phyloP scores from a whole-genome alignment of 2,329 filamentous ascomycete species.

The Claviceps monticola region DNA sequence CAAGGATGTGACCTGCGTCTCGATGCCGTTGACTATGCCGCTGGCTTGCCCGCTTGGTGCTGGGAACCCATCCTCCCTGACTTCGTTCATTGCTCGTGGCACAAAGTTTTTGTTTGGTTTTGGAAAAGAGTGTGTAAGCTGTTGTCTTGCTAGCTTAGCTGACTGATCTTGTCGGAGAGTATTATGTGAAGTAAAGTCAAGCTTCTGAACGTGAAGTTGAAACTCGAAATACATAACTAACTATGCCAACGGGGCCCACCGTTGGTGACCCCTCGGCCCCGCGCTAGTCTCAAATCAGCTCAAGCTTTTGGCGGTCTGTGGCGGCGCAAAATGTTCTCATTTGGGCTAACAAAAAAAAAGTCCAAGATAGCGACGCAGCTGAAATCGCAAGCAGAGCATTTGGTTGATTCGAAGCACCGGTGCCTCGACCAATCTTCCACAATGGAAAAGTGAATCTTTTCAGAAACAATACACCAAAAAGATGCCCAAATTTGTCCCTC shows the following conservation, averaged over 20 bases:
- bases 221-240: no score
- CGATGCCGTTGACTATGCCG: slow-evolving; percentile 50
- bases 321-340: slow-evolving; percentile 20
- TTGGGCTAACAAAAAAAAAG: slow-evolving; percentile 7
- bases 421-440: background rate
- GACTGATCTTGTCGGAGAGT: background rate
- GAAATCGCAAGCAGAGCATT: background rate
- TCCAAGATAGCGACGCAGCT: background rate
- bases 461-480: background rate
- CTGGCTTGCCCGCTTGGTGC: slow-evolving; percentile 45
- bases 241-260: no score
- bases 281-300: slow-evolving; percentile 21
- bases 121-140: background rate
- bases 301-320: slow-evolving; percentile 20
- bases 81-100: slow-evolving; percentile 17
- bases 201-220: no score
- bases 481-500: slow-evolving; percentile 46
- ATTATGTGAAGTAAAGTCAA: no score
- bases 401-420: slow-evolving; percentile 12
- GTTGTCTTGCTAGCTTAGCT: background rate
- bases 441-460: background rate
- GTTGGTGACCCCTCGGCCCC: slow-evolving; percentile 11
- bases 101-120: slow-evolving; percentile 2
- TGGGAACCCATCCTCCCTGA: slow-evolving; percentile 49
- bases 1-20: slow-evolving; percentile 59